Evolutionary conservation across 805 yeast genomes (phyloP).

Genomic region (Yarrowia bubula): DNA sequence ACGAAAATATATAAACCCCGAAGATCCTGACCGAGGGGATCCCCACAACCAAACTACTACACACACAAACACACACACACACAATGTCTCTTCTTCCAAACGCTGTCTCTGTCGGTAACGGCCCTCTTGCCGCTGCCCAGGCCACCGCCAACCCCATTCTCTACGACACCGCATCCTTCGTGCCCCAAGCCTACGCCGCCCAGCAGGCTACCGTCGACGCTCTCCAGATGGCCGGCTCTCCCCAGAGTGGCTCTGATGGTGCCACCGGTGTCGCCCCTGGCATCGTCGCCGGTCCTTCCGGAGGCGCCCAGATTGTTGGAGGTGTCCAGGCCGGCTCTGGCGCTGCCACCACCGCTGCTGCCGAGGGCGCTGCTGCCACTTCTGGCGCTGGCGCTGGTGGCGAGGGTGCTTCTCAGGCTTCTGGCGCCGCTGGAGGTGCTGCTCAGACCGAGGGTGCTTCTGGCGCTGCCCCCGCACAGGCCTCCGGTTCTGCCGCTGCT

Average conservation of each 20-base stretch:
- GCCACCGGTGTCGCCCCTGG: conserved; percentile 32
- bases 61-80: conserved; percentile 3
- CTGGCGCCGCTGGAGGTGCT: neutral
- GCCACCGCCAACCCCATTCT: conserved; percentile 26
- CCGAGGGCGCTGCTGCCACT: neutral
- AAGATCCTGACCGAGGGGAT: neutral
- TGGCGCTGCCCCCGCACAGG: neutral
- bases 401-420: conserved; percentile 3
- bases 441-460: conserved; percentile 8
- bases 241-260: conserved; percentile 25
- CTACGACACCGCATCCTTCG: conserved; percentile 18
- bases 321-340: conserved; percentile 16
- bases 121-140: conserved; percentile 25
- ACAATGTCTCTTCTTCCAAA: conserved; percentile 27
- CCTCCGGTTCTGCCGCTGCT: neutral
- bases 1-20: neutral
- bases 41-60: neutral
- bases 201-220: conserved; percentile 27
- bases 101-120: conserved; percentile 28
- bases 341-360: conserved; percentile 22
- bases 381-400: conserved; percentile 12
- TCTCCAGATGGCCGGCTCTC: conserved; percentile 27
- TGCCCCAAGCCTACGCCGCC: conserved; percentile 19
- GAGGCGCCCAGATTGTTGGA: conserved; percentile 41
- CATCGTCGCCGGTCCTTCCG: conserved; percentile 39